These are phyloP conservation scores for Ogataea neopini DNA, from an alignment of 805 yeast genomes.

Conservation along the genomic window DNA sequence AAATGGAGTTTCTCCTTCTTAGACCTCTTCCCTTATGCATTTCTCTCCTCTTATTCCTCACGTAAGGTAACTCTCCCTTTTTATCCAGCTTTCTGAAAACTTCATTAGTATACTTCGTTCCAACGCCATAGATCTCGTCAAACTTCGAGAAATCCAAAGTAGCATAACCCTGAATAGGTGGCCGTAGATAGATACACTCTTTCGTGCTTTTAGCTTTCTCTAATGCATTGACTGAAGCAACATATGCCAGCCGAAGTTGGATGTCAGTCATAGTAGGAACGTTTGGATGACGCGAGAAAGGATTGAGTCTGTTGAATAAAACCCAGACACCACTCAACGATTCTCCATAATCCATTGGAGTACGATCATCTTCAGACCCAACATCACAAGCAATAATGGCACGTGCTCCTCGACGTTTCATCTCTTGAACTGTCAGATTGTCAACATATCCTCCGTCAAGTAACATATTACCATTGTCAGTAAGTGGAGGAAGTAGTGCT, in stretches of 20 bases:
- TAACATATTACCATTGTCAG: slow-evolving; percentile 88
- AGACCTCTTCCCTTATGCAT: slow-evolving; percentile 30
- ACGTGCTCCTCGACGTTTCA: slow-evolving; percentile 86
- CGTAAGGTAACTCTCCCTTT: slow-evolving; percentile 56
- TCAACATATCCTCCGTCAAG: slow-evolving; percentile 96
- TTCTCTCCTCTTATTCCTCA: slow-evolving; percentile 52
- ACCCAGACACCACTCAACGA: slow-evolving; percentile 94
- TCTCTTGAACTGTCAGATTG: slow-evolving; percentile 87
- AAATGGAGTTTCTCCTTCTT: slow-evolving; percentile 67
- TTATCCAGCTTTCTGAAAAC: slow-evolving; percentile 53
- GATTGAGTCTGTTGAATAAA: slow-evolving; percentile 80
- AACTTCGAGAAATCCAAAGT: slow-evolving; percentile 91
- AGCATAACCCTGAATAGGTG: slow-evolving; percentile 90
- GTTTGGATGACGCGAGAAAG: slow-evolving; percentile 82
- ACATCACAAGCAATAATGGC: slow-evolving; percentile 92
- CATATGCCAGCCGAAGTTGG: slow-evolving; percentile 90
- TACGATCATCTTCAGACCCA: slow-evolving; percentile 89
- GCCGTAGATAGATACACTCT: slow-evolving; percentile 85
- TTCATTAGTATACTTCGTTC: slow-evolving; percentile 68
- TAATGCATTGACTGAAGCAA: slow-evolving; percentile 89
- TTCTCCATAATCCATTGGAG: slow-evolving; percentile 90
- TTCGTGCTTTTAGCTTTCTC: slow-evolving; percentile 83
- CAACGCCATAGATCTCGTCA: slow-evolving; percentile 84
- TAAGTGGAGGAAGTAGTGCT: slow-evolving; percentile 85
- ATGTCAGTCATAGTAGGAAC: slow-evolving; percentile 95